Conservation (phyloP, 306 rosid species). For the Hippophae rhamnoides region DNA sequence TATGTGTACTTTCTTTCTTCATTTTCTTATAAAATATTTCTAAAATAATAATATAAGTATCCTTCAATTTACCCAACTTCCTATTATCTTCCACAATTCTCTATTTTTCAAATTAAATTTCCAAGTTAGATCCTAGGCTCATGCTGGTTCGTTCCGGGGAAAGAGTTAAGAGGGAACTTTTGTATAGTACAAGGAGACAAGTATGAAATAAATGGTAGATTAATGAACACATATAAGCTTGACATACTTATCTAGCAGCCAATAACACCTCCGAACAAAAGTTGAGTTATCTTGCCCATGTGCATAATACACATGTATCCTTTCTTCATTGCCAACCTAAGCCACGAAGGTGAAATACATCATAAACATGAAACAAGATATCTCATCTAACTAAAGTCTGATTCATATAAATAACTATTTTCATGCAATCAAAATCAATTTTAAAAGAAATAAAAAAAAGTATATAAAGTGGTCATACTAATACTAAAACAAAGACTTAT, state of each 20-base stretch:
- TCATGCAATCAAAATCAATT: neutral
- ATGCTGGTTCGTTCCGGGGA: neutral
- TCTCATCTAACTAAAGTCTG: neutral
- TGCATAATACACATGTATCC: constrained; percentile 95
- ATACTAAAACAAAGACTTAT: neutral
- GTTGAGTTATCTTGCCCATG: constrained; percentile 71
- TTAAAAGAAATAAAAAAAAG: no score
- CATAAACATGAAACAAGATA: neutral
- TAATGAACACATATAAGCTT: constrained; percentile 15
- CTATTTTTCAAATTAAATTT: no score
- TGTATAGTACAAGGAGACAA: neutral
- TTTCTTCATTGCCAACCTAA: constrained; percentile 94
- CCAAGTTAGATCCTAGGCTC: neutral
- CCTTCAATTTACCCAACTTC: no score
- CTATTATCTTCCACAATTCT: no score
- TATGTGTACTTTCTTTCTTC: no score
- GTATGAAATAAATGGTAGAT: constrained; percentile 1
- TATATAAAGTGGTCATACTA: neutral
- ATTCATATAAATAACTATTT: neutral
- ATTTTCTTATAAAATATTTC: no score
- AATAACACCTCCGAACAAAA: constrained; percentile 92
- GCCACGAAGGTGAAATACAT: constrained; percentile 17
- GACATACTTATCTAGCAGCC: constrained; percentile 96
- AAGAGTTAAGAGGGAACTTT: neutral
- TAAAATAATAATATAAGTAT: no score